phyloP scores from a whole-genome alignment of 2,329 filamentous ascomycete genomes.

The Iodosphaeria phyllophila region DNA sequence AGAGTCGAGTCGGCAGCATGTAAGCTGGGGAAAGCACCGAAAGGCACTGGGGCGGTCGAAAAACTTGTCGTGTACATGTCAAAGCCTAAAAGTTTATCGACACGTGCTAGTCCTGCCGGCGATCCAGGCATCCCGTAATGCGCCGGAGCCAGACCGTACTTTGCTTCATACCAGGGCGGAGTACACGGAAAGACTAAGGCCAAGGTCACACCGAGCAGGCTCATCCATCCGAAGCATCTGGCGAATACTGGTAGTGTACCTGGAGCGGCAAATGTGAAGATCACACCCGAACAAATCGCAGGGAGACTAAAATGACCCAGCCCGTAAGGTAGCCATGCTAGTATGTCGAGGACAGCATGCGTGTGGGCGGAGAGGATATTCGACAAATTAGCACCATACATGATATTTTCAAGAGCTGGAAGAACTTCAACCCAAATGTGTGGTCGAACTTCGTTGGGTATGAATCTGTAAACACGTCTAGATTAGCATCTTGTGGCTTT shows the following conservation, averaged over 20 bases:
- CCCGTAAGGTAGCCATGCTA: conserved; percentile 89
- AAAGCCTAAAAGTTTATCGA: conserved; percentile 77
- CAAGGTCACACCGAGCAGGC: conserved; percentile 69
- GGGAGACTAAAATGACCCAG: conserved; percentile 80
- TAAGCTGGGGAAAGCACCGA: conserved; percentile 85
- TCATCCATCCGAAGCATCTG: conserved; percentile 81
- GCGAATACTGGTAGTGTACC: conserved; percentile 73
- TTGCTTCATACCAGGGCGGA: conserved; percentile 91
- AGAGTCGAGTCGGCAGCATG: conserved; percentile 81
- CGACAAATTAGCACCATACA: conserved; percentile 89
- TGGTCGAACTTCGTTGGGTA: conserved; percentile 72
- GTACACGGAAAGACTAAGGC: conserved; percentile 87
- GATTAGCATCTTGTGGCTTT: background rate
- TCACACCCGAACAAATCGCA: conserved; percentile 54
- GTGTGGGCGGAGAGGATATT: conserved; percentile 90
- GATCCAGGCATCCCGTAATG: conserved; percentile 84
- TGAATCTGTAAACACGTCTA: conserved; percentile 43
- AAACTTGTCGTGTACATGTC: conserved; percentile 90
- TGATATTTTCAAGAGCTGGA: conserved; percentile 84
- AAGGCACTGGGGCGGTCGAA: conserved; percentile 75
- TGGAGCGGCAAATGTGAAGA: conserved; percentile 81
- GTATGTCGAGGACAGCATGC: conserved; percentile 61
- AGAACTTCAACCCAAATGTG: conserved; percentile 92
- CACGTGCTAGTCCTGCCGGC: conserved; percentile 71
- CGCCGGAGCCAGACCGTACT: conserved; percentile 75